phyloP scores from a whole-genome alignment of 1,284 basidiomycete species.

The Naganishia cerealis region DNA sequence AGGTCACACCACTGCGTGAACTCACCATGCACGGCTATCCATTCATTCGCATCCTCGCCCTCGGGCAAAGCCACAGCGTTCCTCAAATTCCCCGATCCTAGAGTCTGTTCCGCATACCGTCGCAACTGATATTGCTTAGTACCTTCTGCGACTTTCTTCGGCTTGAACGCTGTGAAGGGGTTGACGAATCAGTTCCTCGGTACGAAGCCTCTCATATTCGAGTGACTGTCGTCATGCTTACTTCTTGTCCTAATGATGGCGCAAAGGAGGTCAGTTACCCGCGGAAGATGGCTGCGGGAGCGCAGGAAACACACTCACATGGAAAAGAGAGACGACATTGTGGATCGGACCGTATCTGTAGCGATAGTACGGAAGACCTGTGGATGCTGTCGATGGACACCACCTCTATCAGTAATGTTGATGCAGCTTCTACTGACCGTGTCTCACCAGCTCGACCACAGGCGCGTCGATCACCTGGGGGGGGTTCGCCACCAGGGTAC shows the following conservation, averaged over 20 bases:
- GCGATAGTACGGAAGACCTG: no score
- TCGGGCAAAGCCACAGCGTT: conserved; percentile 87
- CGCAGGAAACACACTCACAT: conserved; percentile 15
- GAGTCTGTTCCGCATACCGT: conserved; percentile 93
- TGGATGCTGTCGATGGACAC: not conserved
- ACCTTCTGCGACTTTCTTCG: conserved; percentile 90
- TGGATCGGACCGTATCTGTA: not conserved
- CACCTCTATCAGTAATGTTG: not conserved
- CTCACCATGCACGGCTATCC: conserved; percentile 93
- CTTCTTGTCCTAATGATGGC: conserved; percentile 22
- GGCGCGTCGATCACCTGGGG: not conserved
- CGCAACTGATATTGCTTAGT: conserved; percentile 95
- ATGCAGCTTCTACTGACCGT: not conserved
- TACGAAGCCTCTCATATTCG: not conserved
- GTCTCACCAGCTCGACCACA: not conserved
- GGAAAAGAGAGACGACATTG: conserved; percentile 33
- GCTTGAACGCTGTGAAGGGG: conserved; percentile 71
- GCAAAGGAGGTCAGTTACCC: not conserved
- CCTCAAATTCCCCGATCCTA: conserved; percentile 89
- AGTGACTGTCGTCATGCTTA: not conserved
- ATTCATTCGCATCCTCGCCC: conserved; percentile 91
- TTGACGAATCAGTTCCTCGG: not conserved
- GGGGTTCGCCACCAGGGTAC: not conserved
- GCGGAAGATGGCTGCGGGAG: no score
- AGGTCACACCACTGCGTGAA: conserved; percentile 27